Evolutionary conservation across 2,329 filamentous ascomycete species (phyloP).

Genomic region (Sporothrix pseudoabietina): DNA sequence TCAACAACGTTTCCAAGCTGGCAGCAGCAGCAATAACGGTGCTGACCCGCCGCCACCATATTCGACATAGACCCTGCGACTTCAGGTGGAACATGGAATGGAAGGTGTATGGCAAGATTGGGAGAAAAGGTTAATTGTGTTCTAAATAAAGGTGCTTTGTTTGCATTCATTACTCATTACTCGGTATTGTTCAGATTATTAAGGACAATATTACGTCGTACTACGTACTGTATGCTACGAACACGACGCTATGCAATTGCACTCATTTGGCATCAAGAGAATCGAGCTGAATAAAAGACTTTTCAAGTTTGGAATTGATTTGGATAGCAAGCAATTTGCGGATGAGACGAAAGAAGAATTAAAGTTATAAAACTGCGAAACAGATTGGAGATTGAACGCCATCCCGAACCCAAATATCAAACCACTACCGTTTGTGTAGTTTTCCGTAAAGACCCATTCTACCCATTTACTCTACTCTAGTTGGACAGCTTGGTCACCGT

Average conservation of each 20-base stretch:
- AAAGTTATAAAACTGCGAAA: not conserved
- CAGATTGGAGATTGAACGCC: conserved; percentile 6
- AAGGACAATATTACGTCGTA: not conserved
- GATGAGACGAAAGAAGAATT: not conserved
- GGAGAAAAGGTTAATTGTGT: not conserved
- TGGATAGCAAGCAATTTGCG: not conserved
- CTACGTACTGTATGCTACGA: not conserved
- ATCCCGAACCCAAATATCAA: not conserved
- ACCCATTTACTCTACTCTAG: not conserved
- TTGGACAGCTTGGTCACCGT: conserved; percentile 27
- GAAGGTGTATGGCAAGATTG: not conserved
- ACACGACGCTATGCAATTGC: not conserved
- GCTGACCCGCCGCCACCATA: conserved; percentile 26
- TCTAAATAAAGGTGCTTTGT: not conserved
- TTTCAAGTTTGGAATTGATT: not conserved
- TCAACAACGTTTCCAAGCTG: conserved; percentile 4
- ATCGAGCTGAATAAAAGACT: not conserved
- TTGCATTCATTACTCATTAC: not conserved
- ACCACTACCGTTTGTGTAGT: not conserved
- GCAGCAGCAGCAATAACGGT: not conserved
- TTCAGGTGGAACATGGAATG: too few relatives aligned
- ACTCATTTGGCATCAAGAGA: not conserved
- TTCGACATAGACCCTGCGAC: not conserved
- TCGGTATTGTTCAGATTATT: not conserved
- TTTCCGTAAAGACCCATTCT: not conserved